These are phyloP conservation scores for Haplosporangium sp. DNA, from an alignment of 371 early-diverging fungal species.

Conservation along the genomic window DNA sequence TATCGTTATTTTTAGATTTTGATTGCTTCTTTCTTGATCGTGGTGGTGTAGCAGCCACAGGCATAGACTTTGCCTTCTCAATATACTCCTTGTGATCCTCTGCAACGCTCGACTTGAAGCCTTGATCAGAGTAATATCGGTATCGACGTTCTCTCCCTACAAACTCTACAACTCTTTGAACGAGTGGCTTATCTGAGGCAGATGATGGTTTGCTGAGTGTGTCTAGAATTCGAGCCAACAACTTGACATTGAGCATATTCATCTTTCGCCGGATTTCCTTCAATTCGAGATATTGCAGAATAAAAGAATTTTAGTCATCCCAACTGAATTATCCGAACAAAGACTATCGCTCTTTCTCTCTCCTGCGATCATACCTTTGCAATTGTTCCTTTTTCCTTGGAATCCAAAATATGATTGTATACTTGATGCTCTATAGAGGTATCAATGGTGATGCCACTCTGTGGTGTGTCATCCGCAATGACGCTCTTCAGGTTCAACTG, in stretches of 20 bases:
- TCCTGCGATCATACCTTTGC: constrained; percentile 23
- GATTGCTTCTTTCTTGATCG: background rate
- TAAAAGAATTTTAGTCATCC: background rate
- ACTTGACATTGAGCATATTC: constrained; percentile 34
- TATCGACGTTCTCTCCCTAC: constrained; percentile 46
- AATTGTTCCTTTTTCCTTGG: constrained; percentile 25
- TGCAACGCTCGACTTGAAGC: constrained; percentile 22
- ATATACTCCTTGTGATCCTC: constrained; percentile 45
- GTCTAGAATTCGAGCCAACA: constrained; percentile 35
- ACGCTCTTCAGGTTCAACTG: constrained; percentile 27
- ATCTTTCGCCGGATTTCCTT: constrained; percentile 41
- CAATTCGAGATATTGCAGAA: background rate
- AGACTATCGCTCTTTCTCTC: background rate
- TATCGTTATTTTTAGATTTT: background rate
- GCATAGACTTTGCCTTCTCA: constrained; percentile 23
- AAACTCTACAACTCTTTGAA: constrained; percentile 42
- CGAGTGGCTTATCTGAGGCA: constrained; percentile 10
- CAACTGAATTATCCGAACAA: background rate
- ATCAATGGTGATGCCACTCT: constrained; percentile 45
- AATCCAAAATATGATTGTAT: constrained; percentile 29
- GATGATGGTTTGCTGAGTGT: constrained; percentile 27
- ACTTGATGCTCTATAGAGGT: constrained; percentile 46
- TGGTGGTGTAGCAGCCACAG: background rate
- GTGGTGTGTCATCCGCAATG: constrained; percentile 40
- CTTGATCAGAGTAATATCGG: constrained; percentile 38